Evolutionary conservation across 1,284 basidiomycete genomes (phyloP).

Genomic region (Rhizoctonia solani): DNA sequence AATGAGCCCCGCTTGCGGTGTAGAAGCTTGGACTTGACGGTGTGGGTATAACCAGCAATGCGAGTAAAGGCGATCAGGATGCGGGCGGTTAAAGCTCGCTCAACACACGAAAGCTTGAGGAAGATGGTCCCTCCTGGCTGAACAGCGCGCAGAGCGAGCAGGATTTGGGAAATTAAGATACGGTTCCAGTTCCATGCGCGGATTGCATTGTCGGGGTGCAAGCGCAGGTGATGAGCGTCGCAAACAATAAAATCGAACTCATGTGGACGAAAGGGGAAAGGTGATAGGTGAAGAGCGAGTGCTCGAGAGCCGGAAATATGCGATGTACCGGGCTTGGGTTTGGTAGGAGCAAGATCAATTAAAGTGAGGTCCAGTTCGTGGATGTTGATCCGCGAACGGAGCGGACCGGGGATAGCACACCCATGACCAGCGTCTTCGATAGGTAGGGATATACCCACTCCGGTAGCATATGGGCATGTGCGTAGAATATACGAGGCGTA

Average conservation of each 20-base stretch:
- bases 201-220: constrained; percentile 3
- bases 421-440: constrained; percentile 8
- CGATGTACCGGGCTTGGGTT: background rate
- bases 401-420: background rate
- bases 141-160: constrained; percentile 45
- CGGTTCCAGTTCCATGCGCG: constrained; percentile 36
- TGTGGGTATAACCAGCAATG: background rate
- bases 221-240: constrained; percentile 47
- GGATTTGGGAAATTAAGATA: constrained; percentile 45
- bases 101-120: constrained; percentile 45
- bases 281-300: background rate
- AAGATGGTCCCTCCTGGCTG: constrained; percentile 45
- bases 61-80: constrained; percentile 44
- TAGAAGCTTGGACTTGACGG: constrained; percentile 44
- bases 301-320: background rate
- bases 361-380: constrained; percentile 10
- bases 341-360: background rate
- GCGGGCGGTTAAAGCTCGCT: constrained; percentile 44
- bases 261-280: constrained; percentile 20
- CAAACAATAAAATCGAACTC: constrained; percentile 45
- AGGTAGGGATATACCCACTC: constrained; percentile 22
- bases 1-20: constrained; percentile 44
- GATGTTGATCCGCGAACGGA: background rate
- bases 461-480: background rate
- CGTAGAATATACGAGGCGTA: constrained; percentile 20